A percentile compares a stretch with the other conserved stretches of the same genome.
phyloP scores from a whole-genome alignment of 2,329 filamentous ascomycete species.

The Trichophaea hybrida region DNA sequence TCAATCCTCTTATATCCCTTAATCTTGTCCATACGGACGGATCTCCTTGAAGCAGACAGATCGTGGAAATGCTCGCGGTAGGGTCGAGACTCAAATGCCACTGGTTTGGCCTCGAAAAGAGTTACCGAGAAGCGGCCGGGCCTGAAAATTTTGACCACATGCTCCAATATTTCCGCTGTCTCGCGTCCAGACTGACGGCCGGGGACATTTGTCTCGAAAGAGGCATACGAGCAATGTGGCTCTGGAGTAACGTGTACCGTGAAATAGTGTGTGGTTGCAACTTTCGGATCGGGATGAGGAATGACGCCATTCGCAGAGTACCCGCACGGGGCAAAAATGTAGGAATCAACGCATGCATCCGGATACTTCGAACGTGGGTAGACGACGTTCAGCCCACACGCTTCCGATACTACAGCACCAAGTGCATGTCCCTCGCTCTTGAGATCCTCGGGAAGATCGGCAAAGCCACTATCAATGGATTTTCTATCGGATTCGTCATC shows the following conservation, averaged over 20 bases:
- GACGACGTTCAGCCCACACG: slow-evolving; percentile 74
- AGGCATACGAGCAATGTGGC: slow-evolving; percentile 91
- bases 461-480: slow-evolving; percentile 5
- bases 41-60: slow-evolving; percentile 34
- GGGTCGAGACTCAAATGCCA: slow-evolving; percentile 23
- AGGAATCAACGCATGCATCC: slow-evolving; percentile 85
- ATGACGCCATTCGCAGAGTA: slow-evolving; percentile 96
- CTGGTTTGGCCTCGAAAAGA: slow-evolving; percentile 74
- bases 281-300: slow-evolving; percentile 51
- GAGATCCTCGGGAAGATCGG: slow-evolving; percentile 49
- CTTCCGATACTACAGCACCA: slow-evolving; percentile 80
- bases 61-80: slow-evolving; percentile 32
- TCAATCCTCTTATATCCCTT: slow-evolving; percentile 79
- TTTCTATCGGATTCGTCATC: background rate
- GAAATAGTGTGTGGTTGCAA: slow-evolving; percentile 68
- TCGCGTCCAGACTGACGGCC: slow-evolving; percentile 74
- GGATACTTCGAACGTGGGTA: slow-evolving; percentile 80
- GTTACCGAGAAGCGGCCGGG: slow-evolving; percentile 97
- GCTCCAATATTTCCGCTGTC: slow-evolving; percentile 79
- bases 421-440: slow-evolving; percentile 89
- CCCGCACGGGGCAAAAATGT: slow-evolving; percentile 89
- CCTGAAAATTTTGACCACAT: slow-evolving; percentile 91
- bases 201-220: slow-evolving; percentile 96
- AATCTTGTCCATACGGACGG: slow-evolving; percentile 56
- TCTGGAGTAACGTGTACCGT: slow-evolving; percentile 97